These are phyloP conservation scores for Phytophthora macrochlamydospora DNA, from an alignment of 352 stramenopile genomes.

Conservation along the genomic window DNA sequence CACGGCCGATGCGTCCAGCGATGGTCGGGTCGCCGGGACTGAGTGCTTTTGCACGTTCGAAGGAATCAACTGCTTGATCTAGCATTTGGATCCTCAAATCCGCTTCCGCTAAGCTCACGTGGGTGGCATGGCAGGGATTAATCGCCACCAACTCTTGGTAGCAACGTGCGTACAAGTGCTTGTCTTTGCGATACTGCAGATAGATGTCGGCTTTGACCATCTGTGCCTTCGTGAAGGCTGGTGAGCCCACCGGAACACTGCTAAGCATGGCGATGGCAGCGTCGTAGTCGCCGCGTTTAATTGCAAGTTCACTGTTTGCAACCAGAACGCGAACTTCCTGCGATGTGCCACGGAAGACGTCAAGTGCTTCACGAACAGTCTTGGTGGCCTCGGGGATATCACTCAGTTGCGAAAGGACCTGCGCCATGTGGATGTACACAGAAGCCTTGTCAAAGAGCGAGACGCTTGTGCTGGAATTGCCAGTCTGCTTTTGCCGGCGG, in stretches of 20 bases:
- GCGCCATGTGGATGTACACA: constrained; percentile 88
- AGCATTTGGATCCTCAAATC: constrained; percentile 93
- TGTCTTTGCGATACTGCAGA: constrained; percentile 92
- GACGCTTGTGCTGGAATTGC: constrained; percentile 27
- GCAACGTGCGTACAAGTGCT: constrained; percentile 87
- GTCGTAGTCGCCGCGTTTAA: constrained; percentile 91
- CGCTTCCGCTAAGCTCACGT: constrained; percentile 91
- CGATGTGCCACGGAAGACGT: constrained; percentile 74
- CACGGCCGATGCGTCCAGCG: constrained; percentile 86
- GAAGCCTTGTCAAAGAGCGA: constrained; percentile 84
- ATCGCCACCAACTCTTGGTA: constrained; percentile 89
- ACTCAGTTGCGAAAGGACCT: constrained; percentile 81
- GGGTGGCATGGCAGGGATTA: constrained; percentile 68
- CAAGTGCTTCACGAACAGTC: constrained; percentile 69
- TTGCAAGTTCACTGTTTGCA: constrained; percentile 89
- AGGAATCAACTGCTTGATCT: constrained; percentile 85
- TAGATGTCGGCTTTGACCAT: constrained; percentile 95
- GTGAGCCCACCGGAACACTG: constrained; percentile 76
- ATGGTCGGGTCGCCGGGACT: constrained; percentile 78
- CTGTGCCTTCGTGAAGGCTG: constrained; percentile 87
- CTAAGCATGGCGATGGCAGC: constrained; percentile 90
- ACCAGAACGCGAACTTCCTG: constrained; percentile 93
- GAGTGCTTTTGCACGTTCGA: constrained; percentile 60
- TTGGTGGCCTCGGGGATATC: constrained; percentile 70
- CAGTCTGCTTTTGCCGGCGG: constrained; percentile 17